Base-by-base conservation (phyloP, 2,329 filamentous ascomycete species). In the Penicillium sp. region DNA sequence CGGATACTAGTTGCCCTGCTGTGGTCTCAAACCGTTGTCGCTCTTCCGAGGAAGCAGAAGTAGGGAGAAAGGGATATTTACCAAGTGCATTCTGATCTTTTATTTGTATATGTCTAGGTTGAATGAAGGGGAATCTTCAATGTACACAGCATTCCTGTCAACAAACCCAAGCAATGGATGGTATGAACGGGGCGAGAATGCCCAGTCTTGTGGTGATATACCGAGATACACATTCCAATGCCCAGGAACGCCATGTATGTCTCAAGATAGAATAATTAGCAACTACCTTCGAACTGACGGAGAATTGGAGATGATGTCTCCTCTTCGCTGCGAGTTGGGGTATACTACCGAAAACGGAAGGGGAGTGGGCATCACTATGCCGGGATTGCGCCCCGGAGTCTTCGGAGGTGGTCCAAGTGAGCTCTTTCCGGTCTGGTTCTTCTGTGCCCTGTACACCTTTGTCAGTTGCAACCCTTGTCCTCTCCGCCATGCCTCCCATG, bases 291-390 rank as follows among this genome's bases (percentile, higher is more conserved):
- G 5, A 15, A 15, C 35, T 41, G 13, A 13, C 11, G 13, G 26
- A 26, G 26, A 26, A 26, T 26, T 41, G 35, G 17, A 30, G 17
- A 38, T 5, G 21, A 23, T 9, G 9, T 31, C 29, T 17, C 9
- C 41, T 56, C 47, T 49, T 57, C 59, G 45, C 30, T 31, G 38
- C 9, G 23, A 48, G 17, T 35, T 15, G 35, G 50, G 47, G 45
- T 50, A 62, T 62, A 58, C 55, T 67, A 64, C 66, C 67, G 67
- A 64, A 69, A 63, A 57, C 67, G 67, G 67, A 68, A 66, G 64
- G 60, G 29, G 50, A 30, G 47, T 55, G 45, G 53, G 48, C 63
- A 30, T 67, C 61, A 60, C 48, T 23, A 46, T 46, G 41, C 21
- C 19, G 44, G 19, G 26, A n/a, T 30, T 41, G 21, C 53, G 13